Percentiles rank a stretch among this genome's conserved stretches.
phyloP scores from a whole-genome alignment of 768 basidiomycete species.

The Serpula lacrymans region DNA sequence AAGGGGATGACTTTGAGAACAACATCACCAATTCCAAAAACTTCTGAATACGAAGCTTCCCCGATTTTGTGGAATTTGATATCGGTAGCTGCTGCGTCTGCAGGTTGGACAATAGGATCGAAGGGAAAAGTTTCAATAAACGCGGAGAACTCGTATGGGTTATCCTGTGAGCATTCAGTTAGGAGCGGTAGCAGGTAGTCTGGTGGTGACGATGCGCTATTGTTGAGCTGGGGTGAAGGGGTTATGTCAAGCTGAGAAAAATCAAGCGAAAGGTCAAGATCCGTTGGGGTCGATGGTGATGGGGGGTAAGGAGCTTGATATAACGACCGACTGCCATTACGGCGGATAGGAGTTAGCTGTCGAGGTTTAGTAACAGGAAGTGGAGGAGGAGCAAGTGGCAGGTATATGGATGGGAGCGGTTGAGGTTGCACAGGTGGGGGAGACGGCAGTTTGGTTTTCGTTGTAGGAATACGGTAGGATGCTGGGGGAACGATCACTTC shows the following conservation, averaged over 20 bases:
- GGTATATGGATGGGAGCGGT: constrained; percentile 1
- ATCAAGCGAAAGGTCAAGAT: constrained; percentile 40
- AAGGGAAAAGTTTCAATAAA: constrained; percentile 81
- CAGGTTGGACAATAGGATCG: constrained; percentile 57
- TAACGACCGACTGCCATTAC: constrained; percentile 30
- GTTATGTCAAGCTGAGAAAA: constrained; percentile 40
- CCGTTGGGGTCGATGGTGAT: constrained; percentile 55
- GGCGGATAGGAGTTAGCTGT: constrained; percentile 66
- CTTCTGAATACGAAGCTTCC: constrained; percentile 96
- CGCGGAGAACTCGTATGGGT: constrained; percentile 73
- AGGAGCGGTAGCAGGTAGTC: constrained; percentile 61
- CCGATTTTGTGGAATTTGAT: constrained; percentile 78
- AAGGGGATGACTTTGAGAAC: constrained; percentile 91
- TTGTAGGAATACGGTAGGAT: constrained; percentile 18
- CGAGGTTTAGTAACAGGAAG: constrained; percentile 43
- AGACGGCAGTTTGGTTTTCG: constrained; percentile 10
- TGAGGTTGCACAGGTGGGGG: constrained; percentile 6
- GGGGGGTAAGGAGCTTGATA: constrained; percentile 42
- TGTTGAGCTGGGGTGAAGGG: constrained; percentile 46
- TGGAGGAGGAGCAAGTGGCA: constrained; percentile 14
- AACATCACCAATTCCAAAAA: constrained; percentile 85
- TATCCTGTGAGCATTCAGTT: constrained; percentile 66
- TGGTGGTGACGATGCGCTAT: constrained; percentile 41
- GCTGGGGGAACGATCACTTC: constrained; percentile 43
- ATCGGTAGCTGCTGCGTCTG: constrained; percentile 14